Base-by-base conservation (phyloP, 106 monocot species). In the Narthecium ossifragum region DNA sequence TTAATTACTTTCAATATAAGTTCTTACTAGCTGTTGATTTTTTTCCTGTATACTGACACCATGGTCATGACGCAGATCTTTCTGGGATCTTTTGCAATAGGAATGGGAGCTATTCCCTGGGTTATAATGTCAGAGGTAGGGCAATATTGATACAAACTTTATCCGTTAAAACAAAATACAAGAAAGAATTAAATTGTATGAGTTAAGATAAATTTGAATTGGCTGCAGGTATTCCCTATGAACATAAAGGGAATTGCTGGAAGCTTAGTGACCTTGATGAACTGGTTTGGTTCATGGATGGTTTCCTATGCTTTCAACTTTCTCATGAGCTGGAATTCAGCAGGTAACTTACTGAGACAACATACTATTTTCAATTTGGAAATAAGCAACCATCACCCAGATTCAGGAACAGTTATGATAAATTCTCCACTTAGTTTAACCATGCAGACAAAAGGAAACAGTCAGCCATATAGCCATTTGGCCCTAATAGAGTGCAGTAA, bases 71-170 rank as follows among this genome's bases (percentile, higher is more conserved):
- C 48, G 61, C 46, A 92, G 88, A 66, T 81, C 4, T 93, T 69
- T 46, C 30, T 59, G 1, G 88, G 71, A 11, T 70, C 70, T 46
- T 93, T 71, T 57, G 88, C 93, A 26, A 52, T 93, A 11, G 88
- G 93, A 45, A 79, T 93, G 82, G 93, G 93, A 66, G 79, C 76
- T 26, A 59, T 93, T 72, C 93, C 93, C 28, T 93, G 93, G 93
- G 81, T 93, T 50, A 85, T 93, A 12, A 93, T 93, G 93, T 93
- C 93, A 38, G 93, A 93, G 85, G 88, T 93, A 75, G 0, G 61
- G 30, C 1, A 47, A n/a, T n/a, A n/a, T n/a, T n/a, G n/a, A 37
- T 15, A 10, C 14, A n/a, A 25, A 23, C 13, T 12, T 48, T 17
- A 1, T 0, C 34, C 41, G 30, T 7, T 26, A 10, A 31, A 25